Evolutionary conservation across 2,329 filamentous ascomycete genomes (phyloP).

Genomic region (Chrysosporium keratinophilum): DNA sequence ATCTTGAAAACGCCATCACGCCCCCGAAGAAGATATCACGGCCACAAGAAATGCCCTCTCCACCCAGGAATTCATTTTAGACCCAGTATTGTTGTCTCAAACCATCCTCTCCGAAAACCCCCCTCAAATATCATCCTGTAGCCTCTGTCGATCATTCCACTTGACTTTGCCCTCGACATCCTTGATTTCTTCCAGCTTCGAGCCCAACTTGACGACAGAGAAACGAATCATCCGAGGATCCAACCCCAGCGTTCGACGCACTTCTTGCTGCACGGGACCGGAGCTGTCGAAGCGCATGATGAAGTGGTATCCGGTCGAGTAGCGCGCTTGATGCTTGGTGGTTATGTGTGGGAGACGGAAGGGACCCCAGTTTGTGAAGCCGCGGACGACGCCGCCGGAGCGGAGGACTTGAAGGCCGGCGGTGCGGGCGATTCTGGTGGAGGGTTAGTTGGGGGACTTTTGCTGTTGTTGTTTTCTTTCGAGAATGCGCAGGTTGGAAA

Average conservation of each 20-base stretch:
- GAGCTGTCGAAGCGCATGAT: conserved; percentile 90
- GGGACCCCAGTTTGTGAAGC: conserved; percentile 88
- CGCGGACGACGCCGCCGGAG: conserved; percentile 79
- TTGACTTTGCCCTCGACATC: conserved; percentile 46
- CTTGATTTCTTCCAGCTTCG: conserved; percentile 52
- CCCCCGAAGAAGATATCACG: neutral
- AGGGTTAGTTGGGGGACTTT: neutral
- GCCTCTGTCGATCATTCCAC: conserved; percentile 37
- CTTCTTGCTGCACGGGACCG: conserved; percentile 59
- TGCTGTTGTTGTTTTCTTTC: neutral
- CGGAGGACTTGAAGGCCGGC: conserved; percentile 73
- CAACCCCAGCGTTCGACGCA: conserved; percentile 64
- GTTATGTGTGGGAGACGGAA: conserved; percentile 74
- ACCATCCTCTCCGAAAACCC: neutral
- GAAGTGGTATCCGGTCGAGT: conserved; percentile 89
- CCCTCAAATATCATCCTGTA: conserved; percentile 12
- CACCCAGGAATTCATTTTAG: neutral
- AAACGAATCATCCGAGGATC: conserved; percentile 88
- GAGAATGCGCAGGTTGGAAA: neutral
- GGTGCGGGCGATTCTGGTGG: conserved; percentile 68
- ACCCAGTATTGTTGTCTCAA: neutral
- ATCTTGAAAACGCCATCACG: neutral
- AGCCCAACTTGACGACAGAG: conserved; percentile 74
- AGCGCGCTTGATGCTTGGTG: conserved; percentile 69
- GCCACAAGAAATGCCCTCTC: neutral